Conservation (phyloP, 106 monocot genomes). For the Triglochin maritima region DNA sequence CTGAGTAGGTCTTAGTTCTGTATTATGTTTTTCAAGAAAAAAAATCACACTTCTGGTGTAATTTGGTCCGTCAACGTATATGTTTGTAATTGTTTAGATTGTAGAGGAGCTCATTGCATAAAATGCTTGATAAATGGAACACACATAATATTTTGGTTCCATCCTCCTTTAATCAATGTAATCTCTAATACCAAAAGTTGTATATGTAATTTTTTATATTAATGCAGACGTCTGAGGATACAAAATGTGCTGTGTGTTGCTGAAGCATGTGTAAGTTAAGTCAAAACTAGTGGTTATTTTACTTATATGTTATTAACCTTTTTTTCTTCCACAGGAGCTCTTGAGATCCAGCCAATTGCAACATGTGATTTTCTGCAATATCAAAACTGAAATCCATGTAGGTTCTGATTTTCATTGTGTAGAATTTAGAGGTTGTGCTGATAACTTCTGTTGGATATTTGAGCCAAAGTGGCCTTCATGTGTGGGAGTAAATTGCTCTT, state of each 20-base stretch:
- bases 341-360: constrained; percentile 2
- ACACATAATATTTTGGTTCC: background rate
- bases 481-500: too few species aligned
- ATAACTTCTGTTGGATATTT: too few species aligned
- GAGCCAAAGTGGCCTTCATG: too few species aligned
- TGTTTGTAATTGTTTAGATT: too few species aligned
- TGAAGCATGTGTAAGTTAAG: constrained; percentile 66
- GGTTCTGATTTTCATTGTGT: background rate
- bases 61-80: too few species aligned
- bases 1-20: too few species aligned
- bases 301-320: background rate
- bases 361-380: constrained; percentile 8
- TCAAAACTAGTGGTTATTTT: background rate
- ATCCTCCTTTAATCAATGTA: background rate
- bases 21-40: too few species aligned
- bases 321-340: constrained; percentile 6
- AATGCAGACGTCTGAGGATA: constrained; percentile 50
- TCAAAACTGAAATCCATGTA: constrained; percentile 11
- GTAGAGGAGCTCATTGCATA: too few species aligned
- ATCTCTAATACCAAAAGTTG: background rate
- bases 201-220: background rate
- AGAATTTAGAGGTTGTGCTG: too few species aligned
- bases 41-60: too few species aligned
- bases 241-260: constrained; percentile 64
- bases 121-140: too few species aligned